phyloP scores from a whole-genome alignment of 257 asterid species.

The Nicotiana otophora region DNA sequence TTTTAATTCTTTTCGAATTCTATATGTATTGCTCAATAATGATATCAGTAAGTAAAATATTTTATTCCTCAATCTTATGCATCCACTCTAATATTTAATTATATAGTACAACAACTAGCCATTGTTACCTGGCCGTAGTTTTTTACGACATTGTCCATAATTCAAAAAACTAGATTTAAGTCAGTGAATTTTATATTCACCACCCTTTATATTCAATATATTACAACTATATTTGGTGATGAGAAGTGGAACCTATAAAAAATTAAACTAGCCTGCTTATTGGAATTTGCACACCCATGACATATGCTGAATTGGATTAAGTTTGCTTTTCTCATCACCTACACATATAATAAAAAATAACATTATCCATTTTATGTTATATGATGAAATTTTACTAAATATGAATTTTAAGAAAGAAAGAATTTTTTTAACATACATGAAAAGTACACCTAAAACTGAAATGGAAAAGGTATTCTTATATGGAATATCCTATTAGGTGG shows the following conservation, averaged over 20 bases:
- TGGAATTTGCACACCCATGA: background rate
- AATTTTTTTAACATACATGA: no score
- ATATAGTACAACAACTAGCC: background rate
- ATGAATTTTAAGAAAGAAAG: no score
- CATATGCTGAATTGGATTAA: background rate
- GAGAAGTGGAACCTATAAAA: background rate
- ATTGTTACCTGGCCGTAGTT: background rate
- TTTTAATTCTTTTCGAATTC: background rate
- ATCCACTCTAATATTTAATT: background rate
- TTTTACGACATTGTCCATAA: background rate
- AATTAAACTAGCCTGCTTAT: background rate
- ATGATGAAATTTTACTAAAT: no score
- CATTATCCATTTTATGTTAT: no score
- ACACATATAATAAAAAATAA: no score
- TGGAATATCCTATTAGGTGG: background rate
- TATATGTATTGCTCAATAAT: background rate
- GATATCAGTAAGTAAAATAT: background rate
- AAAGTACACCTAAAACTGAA: no score
- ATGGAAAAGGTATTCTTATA: no score
- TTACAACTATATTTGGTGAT: background rate
- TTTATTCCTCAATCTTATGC: background rate
- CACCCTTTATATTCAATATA: background rate
- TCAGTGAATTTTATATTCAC: background rate
- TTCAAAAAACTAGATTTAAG: background rate
- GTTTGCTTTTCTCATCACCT: no score